A percentile compares a stretch with the other conserved stretches of the same genome.
Conservation (phyloP, 371 early-diverging fungal genomes). For the Rhizomucor pusillus region DNA sequence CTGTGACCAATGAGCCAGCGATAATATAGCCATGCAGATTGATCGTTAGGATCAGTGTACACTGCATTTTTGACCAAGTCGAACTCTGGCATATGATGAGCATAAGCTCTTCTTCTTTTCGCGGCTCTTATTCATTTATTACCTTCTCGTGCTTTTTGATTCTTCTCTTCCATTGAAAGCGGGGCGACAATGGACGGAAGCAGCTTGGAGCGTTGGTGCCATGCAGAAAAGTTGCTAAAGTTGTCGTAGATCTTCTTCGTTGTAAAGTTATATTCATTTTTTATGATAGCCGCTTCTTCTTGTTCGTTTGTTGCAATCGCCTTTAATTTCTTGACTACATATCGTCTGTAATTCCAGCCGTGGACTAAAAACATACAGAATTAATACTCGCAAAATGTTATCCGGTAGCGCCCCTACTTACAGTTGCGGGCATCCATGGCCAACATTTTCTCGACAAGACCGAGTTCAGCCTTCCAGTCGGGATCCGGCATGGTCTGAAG, state of each 20-base stretch:
- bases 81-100: slow-evolving; percentile 63
- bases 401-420: slow-evolving; percentile 33
- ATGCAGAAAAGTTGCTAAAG: slow-evolving; percentile 96
- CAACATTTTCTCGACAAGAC: slow-evolving; percentile 73
- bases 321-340: slow-evolving; percentile 59
- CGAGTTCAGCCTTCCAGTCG: slow-evolving; percentile 79
- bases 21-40: slow-evolving; percentile 94
- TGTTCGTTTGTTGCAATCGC: slow-evolving; percentile 15
- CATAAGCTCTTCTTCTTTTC: no score
- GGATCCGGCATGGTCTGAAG: slow-evolving; percentile 72
- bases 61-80: slow-evolving; percentile 84
- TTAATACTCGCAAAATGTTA: not conserved
- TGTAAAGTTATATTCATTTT: slow-evolving; percentile 81
- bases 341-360: slow-evolving; percentile 93
- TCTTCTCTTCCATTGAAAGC: slow-evolving; percentile 40
- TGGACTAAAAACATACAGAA: slow-evolving; percentile 71
- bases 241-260: slow-evolving; percentile 81
- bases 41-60: slow-evolving; percentile 96
- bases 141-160: slow-evolving; percentile 37
- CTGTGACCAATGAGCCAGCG: slow-evolving; percentile 82
- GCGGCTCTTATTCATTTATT: no score
- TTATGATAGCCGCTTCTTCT: slow-evolving; percentile 22
- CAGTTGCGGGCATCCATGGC: slow-evolving; percentile 90
- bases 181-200: slow-evolving; percentile 58
- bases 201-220: slow-evolving; percentile 91